phyloP scores from a whole-genome alignment of 2,329 filamentous ascomycete genomes.

The Fusarium euwallaceae region DNA sequence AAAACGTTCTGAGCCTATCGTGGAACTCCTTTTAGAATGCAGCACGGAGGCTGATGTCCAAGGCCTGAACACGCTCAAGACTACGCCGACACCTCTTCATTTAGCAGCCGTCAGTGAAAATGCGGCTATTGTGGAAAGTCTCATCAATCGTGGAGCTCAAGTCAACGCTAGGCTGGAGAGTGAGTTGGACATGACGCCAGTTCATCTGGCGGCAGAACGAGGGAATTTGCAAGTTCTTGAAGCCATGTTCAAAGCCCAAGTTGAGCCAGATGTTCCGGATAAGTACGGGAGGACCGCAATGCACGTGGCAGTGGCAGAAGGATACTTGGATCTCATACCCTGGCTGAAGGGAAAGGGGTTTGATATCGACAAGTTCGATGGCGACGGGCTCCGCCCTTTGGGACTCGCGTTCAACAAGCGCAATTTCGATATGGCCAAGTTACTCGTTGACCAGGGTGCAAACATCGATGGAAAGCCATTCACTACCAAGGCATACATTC shows the following conservation, averaged over 20 bases:
- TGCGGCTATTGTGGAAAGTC: neutral
- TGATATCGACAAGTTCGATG: neutral
- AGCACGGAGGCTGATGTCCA: neutral
- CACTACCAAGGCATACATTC: neutral
- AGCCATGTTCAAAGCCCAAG: neutral
- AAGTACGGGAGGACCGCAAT: neutral
- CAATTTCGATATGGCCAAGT: neutral
- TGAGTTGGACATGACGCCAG: neutral
- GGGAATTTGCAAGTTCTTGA: neutral
- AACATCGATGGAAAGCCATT: neutral
- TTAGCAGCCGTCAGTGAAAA: neutral
- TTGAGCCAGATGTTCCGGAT: neutral
- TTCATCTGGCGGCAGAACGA: neutral
- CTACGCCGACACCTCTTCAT: neutral
- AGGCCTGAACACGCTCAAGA: neutral
- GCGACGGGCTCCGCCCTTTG: neutral
- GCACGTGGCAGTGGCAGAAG: neutral
- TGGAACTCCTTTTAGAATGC: neutral
- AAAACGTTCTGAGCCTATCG: neutral
- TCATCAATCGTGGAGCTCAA: neutral
- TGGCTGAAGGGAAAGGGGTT: neutral
- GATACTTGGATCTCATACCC: neutral
- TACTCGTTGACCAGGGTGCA: neutral
- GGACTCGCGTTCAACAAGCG: neutral
- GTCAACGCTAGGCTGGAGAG: neutral